Conservation (phyloP, 768 basidiomycete genomes). For the Collybia sordida region DNA sequence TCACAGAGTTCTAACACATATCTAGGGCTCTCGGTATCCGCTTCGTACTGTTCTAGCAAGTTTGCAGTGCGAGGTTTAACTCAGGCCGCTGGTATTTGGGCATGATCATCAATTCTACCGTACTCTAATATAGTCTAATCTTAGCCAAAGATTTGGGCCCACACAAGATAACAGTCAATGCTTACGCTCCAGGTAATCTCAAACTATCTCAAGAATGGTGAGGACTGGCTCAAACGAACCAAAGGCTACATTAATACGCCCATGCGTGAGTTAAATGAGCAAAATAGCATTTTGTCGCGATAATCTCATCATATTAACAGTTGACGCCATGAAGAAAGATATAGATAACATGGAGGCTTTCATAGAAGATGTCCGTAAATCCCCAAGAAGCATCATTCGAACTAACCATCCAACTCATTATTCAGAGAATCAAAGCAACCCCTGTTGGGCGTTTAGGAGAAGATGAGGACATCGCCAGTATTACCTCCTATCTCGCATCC, state of each 20-base stretch:
- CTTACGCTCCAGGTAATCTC: conserved; percentile 29
- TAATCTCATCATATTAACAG: neutral
- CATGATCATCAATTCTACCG: neutral
- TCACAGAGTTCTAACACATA: neutral
- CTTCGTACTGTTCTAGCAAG: conserved; percentile 17
- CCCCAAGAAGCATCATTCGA: neutral
- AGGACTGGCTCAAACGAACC: conserved; percentile 5
- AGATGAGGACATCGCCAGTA: conserved; percentile 30
- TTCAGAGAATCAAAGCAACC: conserved; percentile 2
- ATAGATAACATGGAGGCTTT: neutral
- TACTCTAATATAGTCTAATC: neutral
- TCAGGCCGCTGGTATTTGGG: conserved; percentile 14
- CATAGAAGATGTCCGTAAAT: no score
- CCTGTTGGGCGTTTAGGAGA: conserved; percentile 18
- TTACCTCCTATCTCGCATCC: conserved; percentile 37
- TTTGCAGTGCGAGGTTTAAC: conserved; percentile 22
- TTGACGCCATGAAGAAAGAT: neutral
- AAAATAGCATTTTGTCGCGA: neutral
- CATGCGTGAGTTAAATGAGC: conserved; percentile 5
- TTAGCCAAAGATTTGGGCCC: conserved; percentile 20
- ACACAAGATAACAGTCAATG: conserved; percentile 33
- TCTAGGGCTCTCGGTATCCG: conserved; percentile 6
- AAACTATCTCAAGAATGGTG: neutral
- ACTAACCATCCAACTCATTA: neutral
- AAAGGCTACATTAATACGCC: conserved; percentile 8